These are phyloP conservation scores for Strobilomyces echinocephalus DNA, from an alignment of 768 basidiomycete genomes.

Conservation along the genomic window DNA sequence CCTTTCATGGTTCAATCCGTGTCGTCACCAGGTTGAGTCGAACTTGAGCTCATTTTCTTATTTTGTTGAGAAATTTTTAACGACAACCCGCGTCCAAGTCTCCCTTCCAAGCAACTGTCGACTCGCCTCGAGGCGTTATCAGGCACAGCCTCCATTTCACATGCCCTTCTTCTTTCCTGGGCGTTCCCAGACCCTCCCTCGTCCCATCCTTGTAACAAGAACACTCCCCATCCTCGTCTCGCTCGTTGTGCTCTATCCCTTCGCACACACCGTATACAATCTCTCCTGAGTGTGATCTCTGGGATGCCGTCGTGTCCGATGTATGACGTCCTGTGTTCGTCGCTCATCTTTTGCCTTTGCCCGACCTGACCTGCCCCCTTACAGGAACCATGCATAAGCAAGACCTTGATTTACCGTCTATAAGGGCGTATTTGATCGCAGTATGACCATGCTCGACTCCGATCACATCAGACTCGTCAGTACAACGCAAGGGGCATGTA, in stretches of 20 bases:
- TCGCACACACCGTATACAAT: constrained; percentile 36
- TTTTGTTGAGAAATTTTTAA: too few relatives aligned
- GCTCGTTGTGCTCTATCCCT: constrained; percentile 29
- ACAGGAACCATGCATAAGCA: constrained; percentile 71
- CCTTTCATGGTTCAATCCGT: too few relatives aligned
- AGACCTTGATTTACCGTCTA: constrained; percentile 33
- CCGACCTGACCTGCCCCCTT: constrained; percentile 12
- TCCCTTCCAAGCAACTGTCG: too few relatives aligned
- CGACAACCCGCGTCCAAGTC: too few relatives aligned
- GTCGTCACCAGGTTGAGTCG: too few relatives aligned
- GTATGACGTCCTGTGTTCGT: constrained; percentile 75
- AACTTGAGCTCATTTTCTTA: too few relatives aligned
- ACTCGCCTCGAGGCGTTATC: too few relatives aligned
- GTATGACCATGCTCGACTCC: constrained; percentile 82
- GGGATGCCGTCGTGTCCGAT: constrained; percentile 76
- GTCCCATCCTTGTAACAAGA: too few relatives aligned
- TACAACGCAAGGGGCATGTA: constrained; percentile 69
- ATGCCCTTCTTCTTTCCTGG: too few relatives aligned
- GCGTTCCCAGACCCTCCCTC: too few relatives aligned
- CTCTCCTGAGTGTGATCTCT: constrained; percentile 62
- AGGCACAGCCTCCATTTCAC: too few relatives aligned
- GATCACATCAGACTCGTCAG: constrained; percentile 64
- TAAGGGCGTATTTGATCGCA: constrained; percentile 40
- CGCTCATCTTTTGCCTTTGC: constrained; percentile 6
- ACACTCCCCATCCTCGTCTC: constrained; percentile 23